Evolutionary conservation across 176 grass and related monocot genomes (phyloP).

Genomic region (Eragrostis curvula): DNA sequence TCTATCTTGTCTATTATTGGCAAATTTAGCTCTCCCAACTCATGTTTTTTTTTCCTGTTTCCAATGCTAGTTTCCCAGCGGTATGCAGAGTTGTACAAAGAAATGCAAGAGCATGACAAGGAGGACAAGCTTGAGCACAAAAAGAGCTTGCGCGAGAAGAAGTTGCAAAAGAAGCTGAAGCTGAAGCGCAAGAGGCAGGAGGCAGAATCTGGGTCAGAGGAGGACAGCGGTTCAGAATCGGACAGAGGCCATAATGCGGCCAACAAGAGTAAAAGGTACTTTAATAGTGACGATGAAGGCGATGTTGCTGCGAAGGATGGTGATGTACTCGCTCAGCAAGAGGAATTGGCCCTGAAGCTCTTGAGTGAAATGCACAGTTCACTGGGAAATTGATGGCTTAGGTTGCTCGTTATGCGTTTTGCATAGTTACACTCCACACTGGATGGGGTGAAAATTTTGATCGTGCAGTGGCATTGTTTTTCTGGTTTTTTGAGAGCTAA

Average conservation of each 20-base stretch:
- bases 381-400: neutral
- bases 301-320: conserved; percentile 1
- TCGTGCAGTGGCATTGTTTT: neutral
- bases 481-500: neutral
- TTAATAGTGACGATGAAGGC: conserved; percentile 52
- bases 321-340: conserved; percentile 64
- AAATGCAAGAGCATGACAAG: conserved; percentile 78
- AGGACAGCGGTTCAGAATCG: conserved; percentile 51
- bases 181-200: conserved; percentile 73
- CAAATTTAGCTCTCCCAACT: conserved; percentile 16
- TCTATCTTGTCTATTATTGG: neutral
- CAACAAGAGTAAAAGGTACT: conserved; percentile 65
- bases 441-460: conserved; percentile 46
- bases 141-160: conserved; percentile 68
- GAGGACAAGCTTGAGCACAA: conserved; percentile 84
- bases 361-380: conserved; percentile 77
- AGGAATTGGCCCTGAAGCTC: conserved; percentile 81
- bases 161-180: conserved; percentile 81
- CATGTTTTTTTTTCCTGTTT: conserved; percentile 10
- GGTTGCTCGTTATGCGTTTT: neutral
- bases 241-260: conserved; percentile 36
- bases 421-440: neutral
- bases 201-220: conserved; percentile 34
- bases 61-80: conserved; percentile 61
- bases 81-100: conserved; percentile 73